These are phyloP conservation scores for Camelina hispida DNA, from an alignment of 345 rosid species.

Conservation along the genomic window DNA sequence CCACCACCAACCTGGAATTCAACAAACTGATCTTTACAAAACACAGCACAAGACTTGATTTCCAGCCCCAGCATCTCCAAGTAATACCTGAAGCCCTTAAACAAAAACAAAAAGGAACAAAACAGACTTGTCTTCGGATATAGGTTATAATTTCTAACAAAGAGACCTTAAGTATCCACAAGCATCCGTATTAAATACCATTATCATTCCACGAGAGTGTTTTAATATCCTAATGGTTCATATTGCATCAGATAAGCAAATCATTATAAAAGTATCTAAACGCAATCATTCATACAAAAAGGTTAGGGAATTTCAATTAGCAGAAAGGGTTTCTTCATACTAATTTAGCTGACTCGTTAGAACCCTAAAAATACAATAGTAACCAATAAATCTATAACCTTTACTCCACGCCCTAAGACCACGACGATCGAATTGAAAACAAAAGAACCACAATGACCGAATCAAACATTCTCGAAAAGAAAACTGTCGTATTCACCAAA, in stretches of 20 bases:
- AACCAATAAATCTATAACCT: constrained; percentile 14
- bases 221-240: too few species aligned
- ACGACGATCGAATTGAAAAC: background rate
- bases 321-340: too few species aligned
- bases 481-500: background rate
- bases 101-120: background rate
- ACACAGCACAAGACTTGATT: constrained; percentile 65
- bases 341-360: constrained; percentile 5
- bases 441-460: constrained; percentile 5
- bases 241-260: too few species aligned
- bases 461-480: constrained; percentile 16
- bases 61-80: constrained; percentile 70
- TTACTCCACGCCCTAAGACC: constrained; percentile 34
- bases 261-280: too few species aligned
- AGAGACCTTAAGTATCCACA: background rate
- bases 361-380: constrained; percentile 29
- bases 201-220: too few species aligned
- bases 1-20: constrained; percentile 57
- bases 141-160: background rate
- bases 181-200: background rate
- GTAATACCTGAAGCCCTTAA: constrained; percentile 52
- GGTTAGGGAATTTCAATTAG: too few species aligned
- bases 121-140: background rate
- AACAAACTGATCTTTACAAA: constrained; percentile 64
- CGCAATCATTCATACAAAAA: too few species aligned